Conservation (phyloP, 176 grass and related monocot genomes). For the Rhynchospora breviuscula region DNA sequence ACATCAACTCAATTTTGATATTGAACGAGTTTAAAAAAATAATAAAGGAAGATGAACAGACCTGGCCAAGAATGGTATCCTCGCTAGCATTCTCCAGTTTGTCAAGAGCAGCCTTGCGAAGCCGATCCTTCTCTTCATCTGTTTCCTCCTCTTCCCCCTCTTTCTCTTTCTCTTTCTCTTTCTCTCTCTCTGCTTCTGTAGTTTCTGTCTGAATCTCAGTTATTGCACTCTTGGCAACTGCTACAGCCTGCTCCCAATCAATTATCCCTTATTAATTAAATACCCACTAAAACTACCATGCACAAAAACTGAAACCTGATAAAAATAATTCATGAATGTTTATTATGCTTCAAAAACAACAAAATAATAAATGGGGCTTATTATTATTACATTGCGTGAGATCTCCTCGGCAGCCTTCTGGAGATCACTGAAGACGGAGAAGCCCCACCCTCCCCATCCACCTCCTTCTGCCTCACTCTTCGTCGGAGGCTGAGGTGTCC, state of each 20-base stretch:
- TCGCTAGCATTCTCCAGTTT: slow-evolving; percentile 81
- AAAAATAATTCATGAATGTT: background rate
- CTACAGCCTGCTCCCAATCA: slow-evolving; percentile 60
- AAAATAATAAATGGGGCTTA: background rate
- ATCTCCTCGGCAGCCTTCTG: slow-evolving; percentile 58
- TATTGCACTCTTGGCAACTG: slow-evolving; percentile 75
- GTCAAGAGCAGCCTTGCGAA: slow-evolving; percentile 49
- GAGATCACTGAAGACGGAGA: slow-evolving; percentile 78
- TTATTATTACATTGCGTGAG: slow-evolving; percentile 52
- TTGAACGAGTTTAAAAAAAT: background rate
- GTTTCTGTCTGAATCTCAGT: slow-evolving; percentile 42
- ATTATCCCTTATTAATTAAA: background rate
- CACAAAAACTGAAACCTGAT: slow-evolving; percentile 25
- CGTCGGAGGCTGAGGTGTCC: background rate
- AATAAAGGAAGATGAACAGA: background rate
- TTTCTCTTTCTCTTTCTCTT: slow-evolving; percentile 21
- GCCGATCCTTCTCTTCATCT: slow-evolving; percentile 21
- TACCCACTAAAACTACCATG: background rate
- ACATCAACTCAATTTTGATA: background rate
- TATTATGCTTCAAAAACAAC: background rate
- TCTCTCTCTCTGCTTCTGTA: slow-evolving; percentile 23
- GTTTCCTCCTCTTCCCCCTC: slow-evolving; percentile 20
- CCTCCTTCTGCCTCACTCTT: slow-evolving; percentile 18
- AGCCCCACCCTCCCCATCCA: slow-evolving; percentile 89
- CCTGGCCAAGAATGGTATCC: slow-evolving; percentile 86